Evolutionary conservation across 345 rosid species (phyloP), one percentile per base, ranked within the genome.

Genomic region (Arabidopsis arenosa): DNA sequence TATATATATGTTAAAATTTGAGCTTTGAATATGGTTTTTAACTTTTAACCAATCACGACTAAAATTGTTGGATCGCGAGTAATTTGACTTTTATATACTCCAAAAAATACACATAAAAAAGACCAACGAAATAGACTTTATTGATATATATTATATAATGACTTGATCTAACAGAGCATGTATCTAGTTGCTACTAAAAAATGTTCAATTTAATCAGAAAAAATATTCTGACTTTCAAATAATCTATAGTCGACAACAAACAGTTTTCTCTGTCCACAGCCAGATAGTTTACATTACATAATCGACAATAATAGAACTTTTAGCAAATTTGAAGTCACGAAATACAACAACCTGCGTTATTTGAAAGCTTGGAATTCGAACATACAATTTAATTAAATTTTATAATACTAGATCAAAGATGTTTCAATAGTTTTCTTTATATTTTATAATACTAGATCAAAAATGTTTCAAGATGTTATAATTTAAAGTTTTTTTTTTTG

Each of bases 151-250:
- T 1, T 23, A 23, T 63, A 54, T 54, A 63, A 43, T 28, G 61
- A 73, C 30, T 63, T 18, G 77, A 21, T 64, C 49, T 64, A 55
- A 65, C 43, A 21, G 65, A 10, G 10, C 32, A 55, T 35, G 49
- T 23, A 41, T 30, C 62, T 13, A 37, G 54, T 18, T 35, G 10
- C 17, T 28, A 54, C 45, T 6, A 10, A 28, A 11, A 5, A 43
- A 32, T 17, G 11, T 12, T 62, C 11, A 40, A 21, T 39, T 21
- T 12, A 8, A 52, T 23, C 30, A 45, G 36, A 63, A 30, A 30
- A 45, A 32, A 2, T 47, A 15, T n/a, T 23, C 66, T 13, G 26
- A 64, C 28, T 64, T 32, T 47, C 55, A 44, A 15, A 32, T 15
- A 9, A 2, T 61, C 12, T 41, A 37, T 9, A 3, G 18, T 39